Percentiles rank a stretch among this genome's conserved stretches.
Evolutionary conservation across 208 protist genomes (phyloP).

Genomic region (Trypanosoma rangeli): DNA sequence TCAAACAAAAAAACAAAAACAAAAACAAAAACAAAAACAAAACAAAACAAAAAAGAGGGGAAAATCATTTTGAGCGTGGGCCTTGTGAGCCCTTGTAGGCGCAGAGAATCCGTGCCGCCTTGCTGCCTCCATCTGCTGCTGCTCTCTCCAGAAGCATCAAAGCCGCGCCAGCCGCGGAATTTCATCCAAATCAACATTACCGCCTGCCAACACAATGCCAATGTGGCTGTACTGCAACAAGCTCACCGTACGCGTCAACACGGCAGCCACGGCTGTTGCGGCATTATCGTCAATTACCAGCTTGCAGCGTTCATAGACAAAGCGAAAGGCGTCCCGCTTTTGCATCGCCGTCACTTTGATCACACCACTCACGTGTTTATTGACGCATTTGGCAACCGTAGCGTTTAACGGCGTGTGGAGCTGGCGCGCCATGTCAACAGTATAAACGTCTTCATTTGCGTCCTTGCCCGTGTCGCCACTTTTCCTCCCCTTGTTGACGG

Average conservation of each 20-base stretch:
- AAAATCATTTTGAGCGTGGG: too few species aligned
- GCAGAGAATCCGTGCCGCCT: too few species aligned
- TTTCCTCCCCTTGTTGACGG: neutral
- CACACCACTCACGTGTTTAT: constrained; percentile 60
- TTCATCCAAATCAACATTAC: constrained; percentile 53
- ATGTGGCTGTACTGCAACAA: constrained; percentile 44
- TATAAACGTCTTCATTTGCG: neutral
- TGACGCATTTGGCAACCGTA: constrained; percentile 34
- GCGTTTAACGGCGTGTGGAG: constrained; percentile 25
- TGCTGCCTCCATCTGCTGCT: neutral
- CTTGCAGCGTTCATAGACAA: constrained; percentile 79
- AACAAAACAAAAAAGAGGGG: too few species aligned
- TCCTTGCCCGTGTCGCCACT: neutral
- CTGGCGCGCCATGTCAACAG: neutral
- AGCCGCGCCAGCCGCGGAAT: constrained; percentile 24
- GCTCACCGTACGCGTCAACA: constrained; percentile 39
- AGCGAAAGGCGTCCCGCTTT: constrained; percentile 66
- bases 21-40: too few species aligned
- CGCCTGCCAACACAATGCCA: constrained; percentile 57
- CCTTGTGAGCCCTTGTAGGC: too few species aligned
- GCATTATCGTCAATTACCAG: constrained; percentile 74
- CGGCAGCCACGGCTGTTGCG: constrained; percentile 69
- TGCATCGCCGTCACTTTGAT: constrained; percentile 53
- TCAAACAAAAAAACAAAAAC: too few species aligned
- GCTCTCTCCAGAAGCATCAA: neutral